Percentiles rank a stretch among this genome's conserved stretches.
phyloP scores from a whole-genome alignment of 2,329 filamentous ascomycete genomes.

The Arthrobotrys sphaeroides region DNA sequence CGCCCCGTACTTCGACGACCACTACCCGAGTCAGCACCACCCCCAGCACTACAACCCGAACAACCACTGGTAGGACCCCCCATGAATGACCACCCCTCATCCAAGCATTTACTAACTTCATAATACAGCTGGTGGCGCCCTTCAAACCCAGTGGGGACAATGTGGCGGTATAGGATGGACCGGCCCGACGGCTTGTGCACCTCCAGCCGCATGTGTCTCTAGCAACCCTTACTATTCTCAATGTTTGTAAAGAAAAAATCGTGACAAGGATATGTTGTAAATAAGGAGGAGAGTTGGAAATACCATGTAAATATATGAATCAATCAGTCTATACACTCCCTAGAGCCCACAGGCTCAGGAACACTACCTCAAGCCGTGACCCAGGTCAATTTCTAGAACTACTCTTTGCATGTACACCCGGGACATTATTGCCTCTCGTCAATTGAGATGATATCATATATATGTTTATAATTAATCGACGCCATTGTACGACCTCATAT shows the following conservation, averaged over 20 bases:
- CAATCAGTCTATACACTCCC: too few species aligned
- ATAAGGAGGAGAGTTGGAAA: not conserved
- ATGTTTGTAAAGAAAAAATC: constrained; percentile 59
- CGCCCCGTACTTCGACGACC: too few species aligned
- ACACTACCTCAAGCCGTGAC: too few species aligned
- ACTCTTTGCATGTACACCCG: too few species aligned
- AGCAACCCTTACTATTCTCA: constrained; percentile 65
- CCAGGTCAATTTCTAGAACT: too few species aligned
- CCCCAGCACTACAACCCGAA: constrained; percentile 1
- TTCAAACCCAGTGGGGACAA: constrained; percentile 60
- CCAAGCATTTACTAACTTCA: not conserved
- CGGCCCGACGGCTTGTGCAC: constrained; percentile 62
- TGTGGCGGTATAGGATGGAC: constrained; percentile 64
- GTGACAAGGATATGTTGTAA: not conserved
- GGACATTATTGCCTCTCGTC: too few species aligned
- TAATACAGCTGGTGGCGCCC: constrained; percentile 2
- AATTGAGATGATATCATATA: too few species aligned
- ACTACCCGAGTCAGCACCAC: not conserved
- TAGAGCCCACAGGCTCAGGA: too few species aligned
- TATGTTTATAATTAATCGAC: too few species aligned
- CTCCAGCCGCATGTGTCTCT: constrained; percentile 61
- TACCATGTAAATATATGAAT: constrained; percentile 20
- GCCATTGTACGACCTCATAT: too few species aligned
- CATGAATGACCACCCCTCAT: constrained; percentile 10
- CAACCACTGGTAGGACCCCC: constrained; percentile 40